These are phyloP conservation scores for Solioccasus polychromus DNA, from an alignment of 768 basidiomycete species.

Conservation along the genomic window DNA sequence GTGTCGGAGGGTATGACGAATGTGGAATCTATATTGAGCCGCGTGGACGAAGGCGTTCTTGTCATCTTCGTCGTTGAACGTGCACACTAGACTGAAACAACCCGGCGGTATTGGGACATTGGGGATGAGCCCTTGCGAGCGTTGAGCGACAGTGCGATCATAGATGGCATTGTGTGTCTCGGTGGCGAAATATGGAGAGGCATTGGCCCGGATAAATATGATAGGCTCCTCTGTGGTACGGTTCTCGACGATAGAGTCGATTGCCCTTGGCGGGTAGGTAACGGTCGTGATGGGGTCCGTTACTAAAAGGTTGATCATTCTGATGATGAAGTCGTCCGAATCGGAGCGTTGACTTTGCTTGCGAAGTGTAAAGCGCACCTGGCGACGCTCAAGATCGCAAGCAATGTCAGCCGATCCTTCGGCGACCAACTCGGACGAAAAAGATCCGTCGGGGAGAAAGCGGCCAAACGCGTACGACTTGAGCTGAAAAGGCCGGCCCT, in stretches of 20 bases:
- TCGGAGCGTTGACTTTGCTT: conserved; percentile 19
- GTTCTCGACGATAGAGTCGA: conserved; percentile 23
- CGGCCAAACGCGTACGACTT: conserved; percentile 34
- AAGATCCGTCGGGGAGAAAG: conserved; percentile 33
- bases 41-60: conserved; percentile 29
- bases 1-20: conserved; percentile 6
- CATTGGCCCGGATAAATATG: conserved; percentile 32
- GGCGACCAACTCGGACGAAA: conserved; percentile 31
- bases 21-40: conserved; percentile 19
- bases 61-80: conserved; percentile 25
- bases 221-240: conserved; percentile 5
- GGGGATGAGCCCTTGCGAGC: conserved; percentile 27
- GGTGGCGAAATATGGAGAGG: conserved; percentile 30
- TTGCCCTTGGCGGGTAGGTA: conserved; percentile 17
- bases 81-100: conserved; percentile 29
- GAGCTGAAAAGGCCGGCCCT: conserved; percentile 24
- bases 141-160: conserved; percentile 9
- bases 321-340: neutral
- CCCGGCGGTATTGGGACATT: conserved; percentile 26
- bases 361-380: conserved; percentile 31
- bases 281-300: conserved; percentile 5
- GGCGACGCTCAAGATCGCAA: conserved; percentile 34
- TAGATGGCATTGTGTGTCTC: neutral
- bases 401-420: conserved; percentile 30
- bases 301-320: neutral